Evolutionary conservation across 2,329 filamentous ascomycete species (phyloP).

Genomic region (Alternaria arbusti): DNA sequence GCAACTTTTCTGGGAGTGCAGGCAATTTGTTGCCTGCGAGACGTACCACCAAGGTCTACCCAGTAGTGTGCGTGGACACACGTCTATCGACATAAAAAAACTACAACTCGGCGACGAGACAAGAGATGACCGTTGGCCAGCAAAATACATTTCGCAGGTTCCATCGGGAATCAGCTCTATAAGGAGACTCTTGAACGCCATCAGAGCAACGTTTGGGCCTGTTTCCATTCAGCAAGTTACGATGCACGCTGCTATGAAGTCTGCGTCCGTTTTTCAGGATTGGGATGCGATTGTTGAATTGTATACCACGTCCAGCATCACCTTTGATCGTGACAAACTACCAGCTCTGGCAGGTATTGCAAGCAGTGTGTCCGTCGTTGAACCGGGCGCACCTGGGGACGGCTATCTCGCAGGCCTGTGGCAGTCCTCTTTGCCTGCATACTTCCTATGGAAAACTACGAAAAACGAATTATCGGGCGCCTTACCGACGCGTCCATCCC

Average conservation of each 20-base stretch:
- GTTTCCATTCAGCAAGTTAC: neutral
- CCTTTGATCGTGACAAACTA: slow-evolving; percentile 2
- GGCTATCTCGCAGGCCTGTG: slow-evolving; percentile 16
- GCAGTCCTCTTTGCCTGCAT: slow-evolving; percentile 5
- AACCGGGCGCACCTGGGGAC: neutral
- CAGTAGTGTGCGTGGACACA: neutral
- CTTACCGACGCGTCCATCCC: neutral
- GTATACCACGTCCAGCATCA: slow-evolving; percentile 1
- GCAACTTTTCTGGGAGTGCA: slow-evolving; percentile 33
- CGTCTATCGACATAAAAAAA: slow-evolving; percentile 3
- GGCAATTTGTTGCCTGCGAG: slow-evolving; percentile 15
- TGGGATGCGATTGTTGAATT: slow-evolving; percentile 7
- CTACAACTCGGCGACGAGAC: slow-evolving; percentile 1
- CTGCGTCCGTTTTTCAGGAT: neutral
- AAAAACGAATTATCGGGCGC: neutral
- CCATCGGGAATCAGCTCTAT: neutral
- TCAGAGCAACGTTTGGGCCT: neutral
- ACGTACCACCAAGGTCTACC: slow-evolving; percentile 2
- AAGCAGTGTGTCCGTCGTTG: neutral
- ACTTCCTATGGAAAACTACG: slow-evolving; percentile 4
- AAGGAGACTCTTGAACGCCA: neutral
- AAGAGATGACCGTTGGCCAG: slow-evolving; percentile 3
- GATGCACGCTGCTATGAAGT: neutral
- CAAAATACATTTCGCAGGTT: neutral
- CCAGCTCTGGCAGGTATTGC: slow-evolving; percentile 11